phyloP scores from a whole-genome alignment of 345 rosid species.

The Laguncularia racemosa region DNA sequence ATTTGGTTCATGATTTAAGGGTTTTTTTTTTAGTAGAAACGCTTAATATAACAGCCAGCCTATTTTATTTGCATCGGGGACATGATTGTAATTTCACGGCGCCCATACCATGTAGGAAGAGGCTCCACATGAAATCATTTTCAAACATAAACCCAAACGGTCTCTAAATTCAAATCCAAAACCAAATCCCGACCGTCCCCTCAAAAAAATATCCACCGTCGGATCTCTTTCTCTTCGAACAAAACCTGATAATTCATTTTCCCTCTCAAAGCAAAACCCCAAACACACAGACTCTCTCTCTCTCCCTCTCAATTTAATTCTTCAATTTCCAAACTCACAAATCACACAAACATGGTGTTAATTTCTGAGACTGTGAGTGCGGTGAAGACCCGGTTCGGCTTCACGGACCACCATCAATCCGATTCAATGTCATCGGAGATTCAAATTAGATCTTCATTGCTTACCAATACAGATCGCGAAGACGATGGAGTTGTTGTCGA shows the following conservation, averaged over 20 bases:
- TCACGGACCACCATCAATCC: slow-evolving; percentile 41
- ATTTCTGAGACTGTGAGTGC: slow-evolving; percentile 77
- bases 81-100: too few species aligned
- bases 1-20: too few species aligned
- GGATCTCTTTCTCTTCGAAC: slow-evolving; percentile 8
- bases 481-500: slow-evolving; percentile 22
- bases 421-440: slow-evolving; percentile 37
- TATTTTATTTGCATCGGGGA: too few species aligned
- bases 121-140: slow-evolving; percentile 2
- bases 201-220: slow-evolving; percentile 8
- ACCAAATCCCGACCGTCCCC: slow-evolving; percentile 20
- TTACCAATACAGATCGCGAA: slow-evolving; percentile 33
- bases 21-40: too few species aligned
- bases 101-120: neutral
- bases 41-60: too few species aligned
- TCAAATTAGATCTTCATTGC: slow-evolving; percentile 48
- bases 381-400: slow-evolving; percentile 79
- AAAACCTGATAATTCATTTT: neutral
- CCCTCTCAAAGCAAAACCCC: slow-evolving; percentile 5
- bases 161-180: slow-evolving; percentile 13
- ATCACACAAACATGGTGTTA: slow-evolving; percentile 48
- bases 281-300: neutral
- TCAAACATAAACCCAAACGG: slow-evolving; percentile 21
- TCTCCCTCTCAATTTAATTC: neutral
- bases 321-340: slow-evolving; percentile 6